A percentile compares a stretch with the other conserved stretches of the same genome.
Evolutionary conservation across 2,329 filamentous ascomycete species (phyloP).

Genomic region (Pseudocercospora macadamiae): DNA sequence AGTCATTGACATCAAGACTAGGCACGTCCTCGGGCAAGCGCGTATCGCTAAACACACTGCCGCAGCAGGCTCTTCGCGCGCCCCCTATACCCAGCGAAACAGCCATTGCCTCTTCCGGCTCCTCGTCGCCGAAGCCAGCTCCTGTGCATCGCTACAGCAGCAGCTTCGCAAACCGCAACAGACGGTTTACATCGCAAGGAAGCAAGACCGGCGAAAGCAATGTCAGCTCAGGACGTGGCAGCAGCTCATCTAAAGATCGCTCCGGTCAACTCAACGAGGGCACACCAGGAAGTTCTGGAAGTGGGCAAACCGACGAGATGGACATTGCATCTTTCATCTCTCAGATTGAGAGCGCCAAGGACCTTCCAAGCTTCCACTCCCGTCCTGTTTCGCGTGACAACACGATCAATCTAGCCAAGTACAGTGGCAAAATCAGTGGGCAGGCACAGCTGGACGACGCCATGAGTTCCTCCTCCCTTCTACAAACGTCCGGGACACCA

Average conservation of each 20-base stretch:
- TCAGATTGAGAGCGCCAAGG: conserved; percentile 83
- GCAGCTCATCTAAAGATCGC: conserved; percentile 60
- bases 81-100: conserved; percentile 65
- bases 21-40: conserved; percentile 53
- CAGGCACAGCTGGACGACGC: conserved; percentile 81
- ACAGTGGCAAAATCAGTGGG: conserved; percentile 85
- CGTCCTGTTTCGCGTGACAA: conserved; percentile 60
- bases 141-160: conserved; percentile 87
- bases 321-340: conserved; percentile 94
- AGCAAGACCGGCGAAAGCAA: conserved; percentile 75
- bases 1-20: conserved; percentile 18
- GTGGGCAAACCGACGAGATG: conserved; percentile 77
- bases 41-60: conserved; percentile 73
- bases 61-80: conserved; percentile 72
- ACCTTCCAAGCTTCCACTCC: conserved; percentile 73
- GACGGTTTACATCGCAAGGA: conserved; percentile 71
- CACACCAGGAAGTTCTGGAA: conserved; percentile 64
- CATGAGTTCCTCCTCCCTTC: conserved; percentile 83
- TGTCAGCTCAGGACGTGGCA: conserved; percentile 78
- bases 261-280: conserved; percentile 58
- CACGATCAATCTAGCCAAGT: conserved; percentile 60
- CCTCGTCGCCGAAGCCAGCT: conserved; percentile 77
- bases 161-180: conserved; percentile 85
- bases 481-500: conserved; percentile 81
- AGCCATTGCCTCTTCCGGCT: conserved; percentile 65